phyloP scores from a whole-genome alignment of 352 stramenopile species.

The Phytophthora sojae region DNA sequence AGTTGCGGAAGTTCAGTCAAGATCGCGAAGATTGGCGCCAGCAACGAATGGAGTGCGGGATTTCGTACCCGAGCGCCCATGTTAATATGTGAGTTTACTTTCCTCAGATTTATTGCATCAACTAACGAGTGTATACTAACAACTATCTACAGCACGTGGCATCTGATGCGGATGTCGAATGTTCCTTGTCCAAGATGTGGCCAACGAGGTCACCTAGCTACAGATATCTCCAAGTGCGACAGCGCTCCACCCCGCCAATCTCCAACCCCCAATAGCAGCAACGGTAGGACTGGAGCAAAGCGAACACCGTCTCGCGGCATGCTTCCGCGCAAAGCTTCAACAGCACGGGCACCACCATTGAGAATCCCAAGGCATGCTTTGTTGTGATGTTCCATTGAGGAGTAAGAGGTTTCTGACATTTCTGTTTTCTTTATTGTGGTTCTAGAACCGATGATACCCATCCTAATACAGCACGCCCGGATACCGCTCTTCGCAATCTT shows the following conservation, averaged over 20 bases:
- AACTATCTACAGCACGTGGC: conserved; percentile 56
- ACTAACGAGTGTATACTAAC: not conserved
- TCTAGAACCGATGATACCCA: conserved; percentile 10
- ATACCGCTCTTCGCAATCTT: conserved; percentile 48
- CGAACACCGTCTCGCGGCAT: conserved; percentile 2
- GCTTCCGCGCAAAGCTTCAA: conserved; percentile 21
- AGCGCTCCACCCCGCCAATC: conserved; percentile 24
- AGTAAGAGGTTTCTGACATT: not conserved
- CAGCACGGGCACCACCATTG: conserved; percentile 10
- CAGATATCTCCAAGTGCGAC: conserved; percentile 58
- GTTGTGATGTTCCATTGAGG: not conserved
- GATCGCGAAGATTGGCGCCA: conserved; percentile 79
- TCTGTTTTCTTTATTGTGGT: not conserved
- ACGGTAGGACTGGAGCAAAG: conserved; percentile 13
- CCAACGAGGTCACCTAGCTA: conserved; percentile 57
- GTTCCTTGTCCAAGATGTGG: conserved; percentile 67
- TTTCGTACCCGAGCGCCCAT: conserved; percentile 70
- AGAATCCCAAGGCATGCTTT: conserved; percentile 5
- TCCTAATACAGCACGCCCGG: conserved; percentile 20
- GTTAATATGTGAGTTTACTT: conserved; percentile 66
- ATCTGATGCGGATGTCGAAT: conserved; percentile 83
- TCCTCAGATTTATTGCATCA: not conserved
- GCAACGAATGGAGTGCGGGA: conserved; percentile 74
- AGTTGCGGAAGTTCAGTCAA: conserved; percentile 54
- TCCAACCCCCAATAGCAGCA: conserved; percentile 21